Base-by-base conservation (phyloP, 163 green algal species). In the Scenedesmus sp. region DNA sequence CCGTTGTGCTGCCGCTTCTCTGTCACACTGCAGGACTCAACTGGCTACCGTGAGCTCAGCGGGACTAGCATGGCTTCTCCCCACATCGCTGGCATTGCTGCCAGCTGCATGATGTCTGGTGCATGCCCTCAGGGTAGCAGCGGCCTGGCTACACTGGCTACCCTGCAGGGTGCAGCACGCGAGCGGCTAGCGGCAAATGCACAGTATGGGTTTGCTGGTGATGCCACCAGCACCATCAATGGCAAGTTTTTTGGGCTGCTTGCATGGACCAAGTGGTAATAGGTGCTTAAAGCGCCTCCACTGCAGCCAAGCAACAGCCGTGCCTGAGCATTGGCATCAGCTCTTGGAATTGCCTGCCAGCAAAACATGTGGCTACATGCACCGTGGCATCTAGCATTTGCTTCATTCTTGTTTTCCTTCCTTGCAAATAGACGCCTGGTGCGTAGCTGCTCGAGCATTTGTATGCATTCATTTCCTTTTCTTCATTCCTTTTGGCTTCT, bases 181-280 rank as follows among this genome's bases (percentile, higher is more conserved):
- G 76, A 54, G 8, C 76, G 76, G 4, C 1, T 76, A 6, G 76
- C 76, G 3, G 76, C 76, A 18, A 18, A 56, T 20, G n/a, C 76
- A n/a, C 76, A 54, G 26, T 88, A 79, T 12, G 84, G 84, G 2
- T 88, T 88, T 64, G 12, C 9, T 57, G 84, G 84, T 59, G 84
- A 88, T 77, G 59, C 59, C 5, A 88, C 59, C 12, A 46, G 84
- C 59, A 60, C 84, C 9, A 52, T 77, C 7, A 77, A 88, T 60
- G 84, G 59, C 9, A 88, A 77, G 34, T 79, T 60, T 3, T 59
- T 79, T 12, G 84, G 84, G 54, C 73, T 59, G 9, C 23, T 88
- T 34, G 60, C 66, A 56, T 88, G 84, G 84, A 16, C 59, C 12
- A 52, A 64, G 3, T 87, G 52, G 52, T 86, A 67, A 62, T 34